These are phyloP conservation scores for Epichloe typhina DNA, from an alignment of 2,329 filamentous ascomycete genomes.

Conservation along the genomic window DNA sequence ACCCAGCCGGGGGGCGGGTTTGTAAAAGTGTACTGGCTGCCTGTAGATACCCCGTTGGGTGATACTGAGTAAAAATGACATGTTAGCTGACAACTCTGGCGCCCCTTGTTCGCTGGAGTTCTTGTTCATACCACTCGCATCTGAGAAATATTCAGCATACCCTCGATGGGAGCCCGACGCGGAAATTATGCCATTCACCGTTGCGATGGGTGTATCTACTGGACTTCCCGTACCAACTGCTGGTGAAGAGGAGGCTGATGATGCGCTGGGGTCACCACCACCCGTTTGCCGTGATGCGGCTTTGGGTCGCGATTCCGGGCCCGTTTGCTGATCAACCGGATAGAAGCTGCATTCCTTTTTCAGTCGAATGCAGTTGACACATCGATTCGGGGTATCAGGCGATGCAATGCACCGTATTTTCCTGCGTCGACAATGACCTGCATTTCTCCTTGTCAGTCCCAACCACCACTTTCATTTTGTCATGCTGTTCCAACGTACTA, in stretches of 20 bases:
- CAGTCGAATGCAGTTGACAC: constrained; percentile 82
- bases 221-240: constrained; percentile 29
- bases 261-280: constrained; percentile 24
- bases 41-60: constrained; percentile 19
- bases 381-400: constrained; percentile 63
- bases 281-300: constrained; percentile 21
- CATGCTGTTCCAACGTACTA: constrained; percentile 48
- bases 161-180: constrained; percentile 20
- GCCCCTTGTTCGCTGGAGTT: neutral
- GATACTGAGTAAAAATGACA: constrained; percentile 15
- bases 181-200: neutral
- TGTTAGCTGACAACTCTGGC: neutral
- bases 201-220: constrained; percentile 21
- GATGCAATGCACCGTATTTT: constrained; percentile 86
- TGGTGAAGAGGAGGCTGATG: constrained; percentile 37
- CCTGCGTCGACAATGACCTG: constrained; percentile 80
- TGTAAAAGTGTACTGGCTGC: constrained; percentile 25
- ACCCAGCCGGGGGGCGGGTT: constrained; percentile 30
- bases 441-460: neutral
- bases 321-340: constrained; percentile 67
- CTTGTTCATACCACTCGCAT: constrained; percentile 30
- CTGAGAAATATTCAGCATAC: constrained; percentile 24
- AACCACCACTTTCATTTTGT: neutral
- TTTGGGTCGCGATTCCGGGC: constrained; percentile 31
- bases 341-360: constrained; percentile 93